phyloP scores from a whole-genome alignment of 805 yeast genomes.

The Lipomyces lipofer region DNA sequence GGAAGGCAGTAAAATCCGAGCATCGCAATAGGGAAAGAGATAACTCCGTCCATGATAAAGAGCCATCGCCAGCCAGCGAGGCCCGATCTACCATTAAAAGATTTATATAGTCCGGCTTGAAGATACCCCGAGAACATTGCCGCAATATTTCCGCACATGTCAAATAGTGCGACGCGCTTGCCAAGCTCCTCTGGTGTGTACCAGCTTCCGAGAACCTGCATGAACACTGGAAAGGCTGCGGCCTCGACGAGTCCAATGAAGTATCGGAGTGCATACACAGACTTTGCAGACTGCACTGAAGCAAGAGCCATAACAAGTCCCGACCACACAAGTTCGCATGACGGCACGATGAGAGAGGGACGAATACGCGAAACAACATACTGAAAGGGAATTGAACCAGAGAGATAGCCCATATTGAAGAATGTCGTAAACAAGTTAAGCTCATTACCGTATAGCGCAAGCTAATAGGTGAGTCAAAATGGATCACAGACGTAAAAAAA shows the following conservation, averaged over 20 bases:
- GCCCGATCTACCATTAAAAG: conserved; percentile 49
- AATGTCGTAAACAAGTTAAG: conserved; percentile 43
- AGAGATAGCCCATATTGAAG: conserved; percentile 37
- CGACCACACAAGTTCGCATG: conserved; percentile 66
- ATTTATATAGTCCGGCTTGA: conserved; percentile 45
- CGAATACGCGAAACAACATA: conserved; percentile 36
- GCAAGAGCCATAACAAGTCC: conserved; percentile 52
- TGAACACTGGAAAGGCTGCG: conserved; percentile 55
- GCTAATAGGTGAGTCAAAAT: conserved; percentile 38
- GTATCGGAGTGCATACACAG: conserved; percentile 61
- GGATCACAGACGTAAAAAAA: conserved; percentile 43
- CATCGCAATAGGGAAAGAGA: conserved; percentile 43
- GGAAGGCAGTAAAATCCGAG: conserved; percentile 49
- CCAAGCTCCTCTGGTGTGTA: conserved; percentile 54
- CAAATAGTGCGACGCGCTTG: conserved; percentile 46
- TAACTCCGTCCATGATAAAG: conserved; percentile 60
- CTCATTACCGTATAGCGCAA: conserved; percentile 38
- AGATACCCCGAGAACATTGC: conserved; percentile 49
- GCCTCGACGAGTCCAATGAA: conserved; percentile 70
- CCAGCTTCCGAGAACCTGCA: conserved; percentile 50
- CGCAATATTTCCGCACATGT: conserved; percentile 44
- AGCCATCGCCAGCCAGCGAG: conserved; percentile 66
- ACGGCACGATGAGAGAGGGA: conserved; percentile 47
- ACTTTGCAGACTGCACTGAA: conserved; percentile 51
- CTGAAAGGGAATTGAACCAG: conserved; percentile 40